These are phyloP conservation scores for Colletotrichum sp. DNA, from an alignment of 2,329 filamentous ascomycete species.

Conservation along the genomic window DNA sequence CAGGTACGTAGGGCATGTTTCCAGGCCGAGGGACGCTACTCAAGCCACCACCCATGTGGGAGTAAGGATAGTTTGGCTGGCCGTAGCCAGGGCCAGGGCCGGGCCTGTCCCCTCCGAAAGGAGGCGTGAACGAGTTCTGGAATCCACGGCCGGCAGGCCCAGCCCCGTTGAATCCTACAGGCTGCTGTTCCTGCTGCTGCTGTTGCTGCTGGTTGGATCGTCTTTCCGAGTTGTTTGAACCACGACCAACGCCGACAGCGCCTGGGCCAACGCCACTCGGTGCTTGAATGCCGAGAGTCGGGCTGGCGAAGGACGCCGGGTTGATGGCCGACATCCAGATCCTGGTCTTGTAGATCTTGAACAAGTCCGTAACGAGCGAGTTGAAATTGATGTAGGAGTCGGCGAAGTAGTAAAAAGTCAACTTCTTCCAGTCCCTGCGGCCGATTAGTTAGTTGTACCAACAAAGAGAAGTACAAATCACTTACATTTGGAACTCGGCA, in stretches of 20 bases:
- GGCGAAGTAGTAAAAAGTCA: conserved; percentile 99
- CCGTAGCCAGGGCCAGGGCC: conserved; percentile 41
- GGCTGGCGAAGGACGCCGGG: conserved; percentile 89
- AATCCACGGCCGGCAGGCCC: conserved; percentile 45
- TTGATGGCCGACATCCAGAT: conserved; percentile 99
- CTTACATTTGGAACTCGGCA: conserved; percentile 97
- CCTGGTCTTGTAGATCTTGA: conserved; percentile 98
- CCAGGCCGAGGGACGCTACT: conserved; percentile 38
- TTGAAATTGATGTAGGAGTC: conserved; percentile 99
- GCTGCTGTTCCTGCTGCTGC: conserved; percentile 34
- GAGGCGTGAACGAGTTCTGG: conserved; percentile 46
- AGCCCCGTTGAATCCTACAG: conserved; percentile 39
- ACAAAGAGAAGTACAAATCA: conserved; percentile 26
- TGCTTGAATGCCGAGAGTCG: conserved; percentile 73
- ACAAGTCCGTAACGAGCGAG: conserved; percentile 92
- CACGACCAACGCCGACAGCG: conserved; percentile 63
- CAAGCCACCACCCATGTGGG: conserved; percentile 21
- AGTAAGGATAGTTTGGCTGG: conserved; percentile 40
- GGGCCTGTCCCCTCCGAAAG: conserved; percentile 48
- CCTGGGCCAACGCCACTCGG: conserved; percentile 71
- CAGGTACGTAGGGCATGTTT: conserved; percentile 41
- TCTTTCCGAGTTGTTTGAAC: conserved; percentile 46
- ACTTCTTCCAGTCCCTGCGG: conserved; percentile 92
- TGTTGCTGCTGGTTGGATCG: conserved; percentile 48
- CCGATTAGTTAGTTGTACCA: background rate